Percentiles rank a stretch among this genome's conserved stretches.
Conservation (phyloP, 768 basidiomycete species). For the Amanita exitialis region DNA sequence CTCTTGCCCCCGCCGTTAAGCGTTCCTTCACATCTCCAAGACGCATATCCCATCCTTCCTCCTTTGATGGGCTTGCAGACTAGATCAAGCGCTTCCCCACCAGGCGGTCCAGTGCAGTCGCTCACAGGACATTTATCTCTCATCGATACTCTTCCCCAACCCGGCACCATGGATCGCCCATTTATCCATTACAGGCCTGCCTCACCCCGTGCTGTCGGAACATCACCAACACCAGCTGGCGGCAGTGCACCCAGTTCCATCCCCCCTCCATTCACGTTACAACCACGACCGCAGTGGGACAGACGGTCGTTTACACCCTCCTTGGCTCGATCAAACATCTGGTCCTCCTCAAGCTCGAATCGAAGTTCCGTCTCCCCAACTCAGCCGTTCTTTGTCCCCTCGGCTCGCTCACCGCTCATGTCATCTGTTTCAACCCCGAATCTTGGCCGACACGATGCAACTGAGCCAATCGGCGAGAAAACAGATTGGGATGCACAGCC, state of each 20-base stretch:
- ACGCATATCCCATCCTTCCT: constrained; percentile 24
- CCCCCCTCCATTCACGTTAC: constrained; percentile 54
- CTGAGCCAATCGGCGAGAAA: not conserved
- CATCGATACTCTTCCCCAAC: not conserved
- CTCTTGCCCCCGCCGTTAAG: not conserved
- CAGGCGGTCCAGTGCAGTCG: not conserved
- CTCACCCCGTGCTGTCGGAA: constrained; percentile 23
- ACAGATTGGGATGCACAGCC: constrained; percentile 6
- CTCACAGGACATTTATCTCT: not conserved
- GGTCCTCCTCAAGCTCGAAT: constrained; percentile 23
- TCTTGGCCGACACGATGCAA: not conserved
- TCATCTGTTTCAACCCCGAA: not conserved
- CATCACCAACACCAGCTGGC: constrained; percentile 20
- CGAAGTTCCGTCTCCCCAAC: constrained; percentile 19
- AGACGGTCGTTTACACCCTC: constrained; percentile 26
- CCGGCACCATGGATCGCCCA: constrained; percentile 5
- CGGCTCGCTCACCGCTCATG: constrained; percentile 10
- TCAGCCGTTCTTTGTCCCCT: not conserved
- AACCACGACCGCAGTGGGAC: constrained; percentile 63
- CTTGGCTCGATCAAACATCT: constrained; percentile 24
- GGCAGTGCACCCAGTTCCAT: constrained; percentile 17
- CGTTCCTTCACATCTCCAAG: constrained; percentile 12
- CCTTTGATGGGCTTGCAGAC: constrained; percentile 19
- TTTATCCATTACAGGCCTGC: constrained; percentile 9
- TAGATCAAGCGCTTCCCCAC: constrained; percentile 2